These are phyloP conservation scores for Chenopodium quinoa DNA, from an alignment of 148 eudicot genomes.

Conservation along the genomic window DNA sequence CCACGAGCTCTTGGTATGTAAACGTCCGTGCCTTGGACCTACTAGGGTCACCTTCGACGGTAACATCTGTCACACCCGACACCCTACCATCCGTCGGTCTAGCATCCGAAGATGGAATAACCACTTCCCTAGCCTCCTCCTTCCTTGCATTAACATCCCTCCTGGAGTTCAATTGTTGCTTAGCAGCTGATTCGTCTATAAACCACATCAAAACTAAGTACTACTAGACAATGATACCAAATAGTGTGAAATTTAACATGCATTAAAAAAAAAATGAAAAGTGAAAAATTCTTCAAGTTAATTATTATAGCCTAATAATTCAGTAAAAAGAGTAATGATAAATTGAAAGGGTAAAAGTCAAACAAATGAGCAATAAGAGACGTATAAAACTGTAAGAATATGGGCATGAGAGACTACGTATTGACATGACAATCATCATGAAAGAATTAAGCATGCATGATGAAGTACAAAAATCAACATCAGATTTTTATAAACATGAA, in stretches of 20 bases:
- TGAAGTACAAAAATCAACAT: background rate
- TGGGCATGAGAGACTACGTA: background rate
- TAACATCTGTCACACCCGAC: background rate
- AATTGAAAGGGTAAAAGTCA: background rate
- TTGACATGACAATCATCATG: constrained; percentile 1
- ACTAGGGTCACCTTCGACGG: constrained; percentile 12
- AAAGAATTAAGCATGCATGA: constrained; percentile 10
- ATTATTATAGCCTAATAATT: background rate
- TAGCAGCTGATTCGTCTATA: constrained; percentile 16
- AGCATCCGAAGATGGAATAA: constrained; percentile 6
- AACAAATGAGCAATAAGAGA: background rate
- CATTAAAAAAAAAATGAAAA: background rate
- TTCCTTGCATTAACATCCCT: constrained; percentile 7
- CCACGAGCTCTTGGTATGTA: constrained; percentile 25
- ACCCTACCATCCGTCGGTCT: background rate
- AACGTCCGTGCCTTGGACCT: constrained; percentile 23
- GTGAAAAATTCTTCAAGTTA: background rate
- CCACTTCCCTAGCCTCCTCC: constrained; percentile 14
- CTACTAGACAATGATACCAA: background rate
- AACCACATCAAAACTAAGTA: background rate
- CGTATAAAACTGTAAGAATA: background rate
- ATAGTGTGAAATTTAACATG: background rate
- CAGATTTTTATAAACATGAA: background rate
- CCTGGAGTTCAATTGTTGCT: constrained; percentile 7
- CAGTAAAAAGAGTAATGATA: background rate